A percentile compares a stretch with the other conserved stretches of the same genome.
These are phyloP conservation scores for Puccinia horiana DNA, from an alignment of 1,284 basidiomycete genomes.

Conservation along the genomic window DNA sequence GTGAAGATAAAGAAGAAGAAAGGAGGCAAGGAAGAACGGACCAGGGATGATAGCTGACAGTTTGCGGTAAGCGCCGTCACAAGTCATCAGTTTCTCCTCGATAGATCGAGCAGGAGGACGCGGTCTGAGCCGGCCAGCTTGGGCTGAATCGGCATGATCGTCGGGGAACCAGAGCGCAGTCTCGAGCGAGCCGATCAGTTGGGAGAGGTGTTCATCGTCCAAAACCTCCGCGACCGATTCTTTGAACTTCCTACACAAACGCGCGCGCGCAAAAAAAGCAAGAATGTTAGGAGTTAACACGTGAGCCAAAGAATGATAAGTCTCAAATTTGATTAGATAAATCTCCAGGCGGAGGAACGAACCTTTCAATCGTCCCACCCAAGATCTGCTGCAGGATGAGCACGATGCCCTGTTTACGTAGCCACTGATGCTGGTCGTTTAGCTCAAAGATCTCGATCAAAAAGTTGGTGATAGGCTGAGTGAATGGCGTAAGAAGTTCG, in stretches of 20 bases:
- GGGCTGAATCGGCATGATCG: slow-evolving; percentile 68
- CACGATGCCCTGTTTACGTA: slow-evolving; percentile 90
- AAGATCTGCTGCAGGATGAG: slow-evolving; percentile 93
- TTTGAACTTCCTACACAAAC: slow-evolving; percentile 71
- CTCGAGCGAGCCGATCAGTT: slow-evolving; percentile 62
- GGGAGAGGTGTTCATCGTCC: slow-evolving; percentile 70
- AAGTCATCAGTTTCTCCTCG: slow-evolving; percentile 75
- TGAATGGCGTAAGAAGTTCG: slow-evolving; percentile 64
- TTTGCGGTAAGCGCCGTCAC: slow-evolving; percentile 82
- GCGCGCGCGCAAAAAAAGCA: background rate
- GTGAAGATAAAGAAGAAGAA: background rate
- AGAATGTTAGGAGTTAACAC: background rate
- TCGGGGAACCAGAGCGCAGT: slow-evolving; percentile 67
- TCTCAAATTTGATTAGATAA: background rate
- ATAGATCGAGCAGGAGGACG: slow-evolving; percentile 69
- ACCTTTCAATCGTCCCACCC: slow-evolving; percentile 92
- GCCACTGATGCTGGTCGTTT: slow-evolving; percentile 92
- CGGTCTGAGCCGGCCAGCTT: slow-evolving; percentile 67
- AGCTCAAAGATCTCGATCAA: slow-evolving; percentile 90
- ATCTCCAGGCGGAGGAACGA: slow-evolving; percentile 52
- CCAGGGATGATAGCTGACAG: slow-evolving; percentile 86
- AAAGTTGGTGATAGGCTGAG: slow-evolving; percentile 88
- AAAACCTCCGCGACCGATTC: slow-evolving; percentile 70
- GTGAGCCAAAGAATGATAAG: background rate
- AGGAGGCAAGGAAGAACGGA: slow-evolving; percentile 56